These are phyloP conservation scores for Leccinum pellstonianum DNA, from an alignment of 768 basidiomycete species.

Conservation along the genomic window DNA sequence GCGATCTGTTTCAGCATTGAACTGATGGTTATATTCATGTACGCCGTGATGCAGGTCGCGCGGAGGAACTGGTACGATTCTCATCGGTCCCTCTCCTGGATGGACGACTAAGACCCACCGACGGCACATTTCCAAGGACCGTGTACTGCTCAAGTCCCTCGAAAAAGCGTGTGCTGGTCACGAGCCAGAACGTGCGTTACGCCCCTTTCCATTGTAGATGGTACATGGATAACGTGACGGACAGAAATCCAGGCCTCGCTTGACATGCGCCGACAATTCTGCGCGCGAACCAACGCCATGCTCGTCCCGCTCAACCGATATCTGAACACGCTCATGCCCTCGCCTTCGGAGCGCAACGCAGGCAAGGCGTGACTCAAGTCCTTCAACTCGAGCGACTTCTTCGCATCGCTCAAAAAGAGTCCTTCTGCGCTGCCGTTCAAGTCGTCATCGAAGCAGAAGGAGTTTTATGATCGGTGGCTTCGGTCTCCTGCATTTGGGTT, in stretches of 20 bases:
- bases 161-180: slow-evolving; percentile 58
- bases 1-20: not conserved
- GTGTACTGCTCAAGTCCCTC: slow-evolving; percentile 64
- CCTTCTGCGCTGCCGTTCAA: slow-evolving; percentile 76
- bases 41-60: slow-evolving; percentile 1
- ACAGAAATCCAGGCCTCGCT: slow-evolving; percentile 63
- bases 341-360: no score
- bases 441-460: slow-evolving; percentile 57
- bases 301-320: slow-evolving; percentile 90
- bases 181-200: slow-evolving; percentile 50
- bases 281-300: slow-evolving; percentile 79
- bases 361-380: no score
- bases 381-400: no score
- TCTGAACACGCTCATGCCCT: slow-evolving; percentile 61
- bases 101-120: slow-evolving; percentile 81
- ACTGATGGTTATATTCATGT: not conserved
- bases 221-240: not conserved
- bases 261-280: slow-evolving; percentile 76
- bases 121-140: slow-evolving; percentile 84
- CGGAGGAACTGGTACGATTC: slow-evolving; percentile 6
- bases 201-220: not conserved
- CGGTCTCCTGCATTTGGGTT: slow-evolving; percentile 74
- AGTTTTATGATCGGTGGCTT: slow-evolving; percentile 79
- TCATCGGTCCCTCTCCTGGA: slow-evolving; percentile 59
- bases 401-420: slow-evolving; percentile 26